Conservation (phyloP, 768 basidiomycete species). For the Tephrocybe rancida region DNA sequence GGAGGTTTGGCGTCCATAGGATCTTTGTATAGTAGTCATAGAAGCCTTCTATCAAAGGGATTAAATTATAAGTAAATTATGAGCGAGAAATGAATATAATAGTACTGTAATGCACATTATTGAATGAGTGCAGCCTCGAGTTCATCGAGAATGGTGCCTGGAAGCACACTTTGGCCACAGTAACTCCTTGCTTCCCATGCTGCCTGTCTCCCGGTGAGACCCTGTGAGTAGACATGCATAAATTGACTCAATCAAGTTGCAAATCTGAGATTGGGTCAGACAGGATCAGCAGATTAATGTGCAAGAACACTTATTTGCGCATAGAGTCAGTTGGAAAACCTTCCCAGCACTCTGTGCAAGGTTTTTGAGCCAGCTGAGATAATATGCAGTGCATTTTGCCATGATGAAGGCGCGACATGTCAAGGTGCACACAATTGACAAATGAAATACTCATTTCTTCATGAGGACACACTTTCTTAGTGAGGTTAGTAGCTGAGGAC, state of each 20-base stretch:
- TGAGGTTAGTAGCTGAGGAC: too few relatives aligned
- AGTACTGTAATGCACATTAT: background rate
- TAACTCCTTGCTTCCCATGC: constrained; percentile 1
- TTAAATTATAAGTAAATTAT: background rate
- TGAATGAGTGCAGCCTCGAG: background rate
- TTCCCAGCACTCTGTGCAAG: too few relatives aligned
- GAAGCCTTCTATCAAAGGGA: background rate
- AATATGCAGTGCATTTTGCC: too few relatives aligned
- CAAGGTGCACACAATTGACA: too few relatives aligned
- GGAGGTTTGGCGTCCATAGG: background rate
- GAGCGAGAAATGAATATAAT: background rate
- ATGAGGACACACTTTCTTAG: too few relatives aligned
- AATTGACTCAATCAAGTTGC: background rate
- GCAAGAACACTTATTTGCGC: background rate
- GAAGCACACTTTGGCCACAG: background rate
- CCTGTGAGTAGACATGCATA: background rate
- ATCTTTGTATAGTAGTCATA: background rate
- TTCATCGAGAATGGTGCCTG: background rate
- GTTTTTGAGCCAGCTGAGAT: too few relatives aligned
- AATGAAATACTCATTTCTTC: too few relatives aligned
- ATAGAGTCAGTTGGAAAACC: background rate
- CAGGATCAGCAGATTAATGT: background rate
- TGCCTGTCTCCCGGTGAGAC: background rate
- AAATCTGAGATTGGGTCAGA: background rate
- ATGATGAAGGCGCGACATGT: too few relatives aligned